Percentiles rank a stretch among this genome's conserved stretches.
phyloP scores from a whole-genome alignment of 2,329 filamentous ascomycete genomes.

The Herpotrichia juniperi region DNA sequence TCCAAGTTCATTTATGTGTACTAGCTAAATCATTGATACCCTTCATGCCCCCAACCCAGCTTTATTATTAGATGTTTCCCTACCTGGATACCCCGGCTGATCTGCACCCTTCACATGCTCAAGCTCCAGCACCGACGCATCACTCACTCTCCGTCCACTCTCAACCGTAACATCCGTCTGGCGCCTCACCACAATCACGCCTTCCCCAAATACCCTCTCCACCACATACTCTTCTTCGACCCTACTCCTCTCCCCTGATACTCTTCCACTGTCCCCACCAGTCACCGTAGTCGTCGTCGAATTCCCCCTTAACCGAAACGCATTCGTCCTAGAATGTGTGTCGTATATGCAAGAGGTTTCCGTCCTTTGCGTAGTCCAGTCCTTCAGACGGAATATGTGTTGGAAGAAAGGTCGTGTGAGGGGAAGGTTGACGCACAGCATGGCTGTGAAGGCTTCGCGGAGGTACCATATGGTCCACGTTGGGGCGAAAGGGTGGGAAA shows the following conservation, averaged over 20 bases:
- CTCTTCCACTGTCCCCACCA: neutral
- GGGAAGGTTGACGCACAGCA: conserved; percentile 66
- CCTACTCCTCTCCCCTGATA: too few species aligned
- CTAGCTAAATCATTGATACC: too few species aligned
- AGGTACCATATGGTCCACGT: conserved; percentile 66
- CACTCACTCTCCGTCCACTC: neutral
- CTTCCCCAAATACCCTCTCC: neutral
- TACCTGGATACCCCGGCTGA: neutral
- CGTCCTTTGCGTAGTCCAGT: conserved; percentile 24
- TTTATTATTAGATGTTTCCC: neutral
- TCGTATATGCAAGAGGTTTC: neutral
- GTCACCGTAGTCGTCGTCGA: neutral
- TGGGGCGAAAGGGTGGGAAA: conserved; percentile 61
- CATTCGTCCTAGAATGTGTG: neutral
- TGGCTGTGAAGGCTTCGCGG: conserved; percentile 63
- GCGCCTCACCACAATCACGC: neutral
- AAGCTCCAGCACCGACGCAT: neutral
- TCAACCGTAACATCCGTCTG: neutral
- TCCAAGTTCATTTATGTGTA: too few species aligned
- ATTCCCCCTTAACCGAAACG: neutral
- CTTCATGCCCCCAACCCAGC: too few species aligned
- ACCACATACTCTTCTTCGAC: neutral
- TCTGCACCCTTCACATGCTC: neutral
- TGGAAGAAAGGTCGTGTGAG: conserved; percentile 65
- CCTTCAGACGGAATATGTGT: conserved; percentile 49